Evolutionary conservation across 2,329 filamentous ascomycete genomes (phyloP), one percentile per base, ranked within the genome.

Genomic region (Drechslera avenae): DNA sequence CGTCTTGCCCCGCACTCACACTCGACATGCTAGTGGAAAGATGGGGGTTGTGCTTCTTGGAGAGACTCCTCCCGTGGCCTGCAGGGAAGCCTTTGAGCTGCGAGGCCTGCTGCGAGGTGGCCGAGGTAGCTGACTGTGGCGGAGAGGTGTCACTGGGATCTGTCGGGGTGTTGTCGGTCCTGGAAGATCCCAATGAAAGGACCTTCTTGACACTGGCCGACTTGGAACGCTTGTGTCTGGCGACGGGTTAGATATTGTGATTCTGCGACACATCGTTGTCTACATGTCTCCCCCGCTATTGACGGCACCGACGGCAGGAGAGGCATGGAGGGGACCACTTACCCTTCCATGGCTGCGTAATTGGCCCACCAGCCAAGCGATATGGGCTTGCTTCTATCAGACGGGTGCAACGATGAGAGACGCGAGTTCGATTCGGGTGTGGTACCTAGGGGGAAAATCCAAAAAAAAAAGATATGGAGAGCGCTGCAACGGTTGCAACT

Each of bases 181-280:
- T 68, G 37, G 67, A 70, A 1, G 69, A 70, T 17, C 71, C 71
- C 36, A 66, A 62, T n/a, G 59, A 60, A 21, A 75, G 64, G 41
- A 75, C 67, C 46, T 70, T 66, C 60, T 72, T 73, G 40, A 74
- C 72, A 47, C 59, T 66, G 56, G 56, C 57, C 42, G 71, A 73
- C 63, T 75, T 75, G 67, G 71, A 73, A 50, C 76, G 74, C 65
- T 77, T 78, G 68, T 77, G 75, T 36, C 71, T 73, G 62, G 32
- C 32, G 37, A 19, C 37, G 40, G 30, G 57, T 51, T 44, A 52
- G 26, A 12, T 13, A 30, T 43, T 18, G 23, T 36, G 13, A 12
- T 21, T 31, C 45, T 33, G 31, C 23, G 43, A 8, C 12, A 40
- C 14, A n/a, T 13, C 37, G 19, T 40, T 39, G 16, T 45, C 32